Evolutionary conservation across 2,329 filamentous ascomycete genomes (phyloP), one percentile per base, ranked within the genome.

Genomic region (Botrytis hyacinthi): DNA sequence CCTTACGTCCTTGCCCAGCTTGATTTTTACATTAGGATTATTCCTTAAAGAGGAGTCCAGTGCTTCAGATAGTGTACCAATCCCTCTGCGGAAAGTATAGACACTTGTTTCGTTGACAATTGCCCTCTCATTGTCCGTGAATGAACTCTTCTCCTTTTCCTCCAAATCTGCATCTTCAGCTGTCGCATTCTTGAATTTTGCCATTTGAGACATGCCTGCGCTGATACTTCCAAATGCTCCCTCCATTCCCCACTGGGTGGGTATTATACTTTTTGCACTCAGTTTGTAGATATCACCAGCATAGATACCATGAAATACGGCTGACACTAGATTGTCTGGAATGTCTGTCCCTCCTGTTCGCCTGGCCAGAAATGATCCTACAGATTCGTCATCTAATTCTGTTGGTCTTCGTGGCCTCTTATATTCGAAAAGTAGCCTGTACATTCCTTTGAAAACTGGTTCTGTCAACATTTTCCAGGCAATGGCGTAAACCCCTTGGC

Each of bases 271-370:
- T 77, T 89, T 89, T 66, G 89, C 89, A 82, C 94, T 97, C 69
- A 98, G 85, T 80, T 91, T 87, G 81, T 93, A 90, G 66, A 97
- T 89, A 82, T 98, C 93, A 8, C 96, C 96, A 35, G 95, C 96
- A 82, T 97, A 97, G 74, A 98, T 94, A 60, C 96, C 96, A 82
- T 98, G 96, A 71, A 94, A 79, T 80, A 90, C 83, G 70, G 91
- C 94, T 8, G 94, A 97, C 10, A 90, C 83, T 29, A 97, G 71
- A 78, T 97, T 95, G 77, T 96, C 86, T 22, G 89, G 89, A 10
- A 92, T 76, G 48, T 84, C 81, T 35, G 85, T 84, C 61, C 86
- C 85, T 7, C 82, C 82, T 26, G 91, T 81, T 12, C 89, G 82
- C 44, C 89, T 84, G 3, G 83, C 82, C 12, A 94, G 80, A 80